Base-by-base conservation (phyloP, 306 rosid species). In the Argentina anserina region DNA sequence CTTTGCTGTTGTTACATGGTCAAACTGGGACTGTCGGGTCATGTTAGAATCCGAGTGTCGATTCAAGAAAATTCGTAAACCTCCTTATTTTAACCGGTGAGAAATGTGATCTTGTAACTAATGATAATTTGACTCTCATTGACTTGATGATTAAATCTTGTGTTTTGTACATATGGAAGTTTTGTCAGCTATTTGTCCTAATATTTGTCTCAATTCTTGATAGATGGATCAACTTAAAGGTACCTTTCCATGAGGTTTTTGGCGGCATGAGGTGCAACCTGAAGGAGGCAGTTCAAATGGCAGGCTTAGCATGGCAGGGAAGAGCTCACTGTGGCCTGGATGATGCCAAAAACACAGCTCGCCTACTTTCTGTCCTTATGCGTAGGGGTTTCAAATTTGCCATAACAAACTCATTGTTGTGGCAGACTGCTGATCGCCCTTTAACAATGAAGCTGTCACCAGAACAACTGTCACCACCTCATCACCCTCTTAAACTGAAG, bases 1-100 rank as follows among this genome's bases (percentile, higher is more conserved):
- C 80, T 92, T 92, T 82, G 96, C 96, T 68, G 98, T 92, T 81
- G 98, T 92, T 70, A 92, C 98, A 29, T 92, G 98, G 98, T 90
- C 98, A 29, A 85, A 87, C 84, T 92, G 98, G 98, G 98, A 92
- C 63, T 92, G 98, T 49, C 81, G 87, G 65, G 98, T 92, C 82
- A 90, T 92, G 98, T 89, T 92, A 76, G 98, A 92, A 78, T 90
- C 96, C 34, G 98, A 92, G 87, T 92, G 98, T 71, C 94, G 89
- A 70, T 92, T 85, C 84, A 92, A 92, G 89, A 92, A 92, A 77
- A 90, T 92, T 58, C 83, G 88, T 62, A 92, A 92, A 83, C 98
- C 98, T 66, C 96, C 96, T 50, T 92, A 92, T 79, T 92, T 92
- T 74, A 88, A 92, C 85, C 81, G 92, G 98, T 92, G 85, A 82